phyloP scores from a whole-genome alignment of 257 asterid genomes.

The Gynochthodes officinalis region DNA sequence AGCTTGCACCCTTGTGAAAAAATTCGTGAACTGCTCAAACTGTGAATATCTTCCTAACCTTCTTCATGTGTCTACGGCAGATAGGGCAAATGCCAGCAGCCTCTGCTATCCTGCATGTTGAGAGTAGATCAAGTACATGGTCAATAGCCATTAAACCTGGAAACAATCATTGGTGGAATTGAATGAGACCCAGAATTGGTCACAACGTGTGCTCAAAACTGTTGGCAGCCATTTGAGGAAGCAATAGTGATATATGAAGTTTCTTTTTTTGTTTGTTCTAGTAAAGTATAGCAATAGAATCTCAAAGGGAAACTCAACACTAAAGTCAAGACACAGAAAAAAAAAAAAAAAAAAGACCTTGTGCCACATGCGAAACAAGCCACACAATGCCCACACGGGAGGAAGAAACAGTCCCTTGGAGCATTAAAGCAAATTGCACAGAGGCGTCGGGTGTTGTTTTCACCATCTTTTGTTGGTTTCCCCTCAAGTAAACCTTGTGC shows the following conservation, averaged over 20 bases:
- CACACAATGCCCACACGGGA: conserved; percentile 87
- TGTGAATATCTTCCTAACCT: conserved; percentile 71
- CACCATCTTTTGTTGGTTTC: conserved; percentile 40
- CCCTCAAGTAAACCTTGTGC: conserved; percentile 28
- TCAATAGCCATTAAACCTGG: too few species aligned
- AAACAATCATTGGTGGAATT: too few species aligned
- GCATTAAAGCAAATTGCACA: conserved; percentile 92
- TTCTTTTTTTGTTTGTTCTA: too few species aligned
- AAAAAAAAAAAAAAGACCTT: conserved; percentile 44
- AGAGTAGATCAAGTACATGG: too few species aligned
- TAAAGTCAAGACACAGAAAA: background rate
- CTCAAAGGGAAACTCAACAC: background rate
- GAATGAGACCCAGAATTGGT: too few species aligned
- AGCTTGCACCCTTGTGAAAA: background rate
- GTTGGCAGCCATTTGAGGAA: too few species aligned
- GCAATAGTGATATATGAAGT: too few species aligned
- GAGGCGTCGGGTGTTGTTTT: conserved; percentile 34
- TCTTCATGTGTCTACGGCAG: conserved; percentile 67
- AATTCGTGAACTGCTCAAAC: conserved; percentile 42
- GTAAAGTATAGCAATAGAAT: background rate
- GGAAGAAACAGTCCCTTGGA: conserved; percentile 73
- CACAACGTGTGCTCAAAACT: too few species aligned
- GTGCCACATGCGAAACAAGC: conserved; percentile 80
- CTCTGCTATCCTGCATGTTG: conserved; percentile 59
- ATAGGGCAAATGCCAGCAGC: conserved; percentile 71